phyloP scores from a whole-genome alignment of 208 protist species.

The Crithidia bombi region DNA sequence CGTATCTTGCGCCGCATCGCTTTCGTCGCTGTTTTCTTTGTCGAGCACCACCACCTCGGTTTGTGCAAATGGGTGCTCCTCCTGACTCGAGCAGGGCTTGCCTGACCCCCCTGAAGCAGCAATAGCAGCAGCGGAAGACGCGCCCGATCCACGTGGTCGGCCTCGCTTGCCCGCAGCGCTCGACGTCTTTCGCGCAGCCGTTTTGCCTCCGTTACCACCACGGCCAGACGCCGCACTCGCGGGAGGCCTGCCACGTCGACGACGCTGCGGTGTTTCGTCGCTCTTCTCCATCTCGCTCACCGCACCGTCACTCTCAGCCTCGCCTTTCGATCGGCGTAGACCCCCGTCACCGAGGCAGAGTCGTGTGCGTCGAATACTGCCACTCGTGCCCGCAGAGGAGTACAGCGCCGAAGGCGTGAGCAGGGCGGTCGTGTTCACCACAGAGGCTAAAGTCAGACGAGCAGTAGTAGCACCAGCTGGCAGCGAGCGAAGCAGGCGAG shows the following conservation, averaged over 20 bases:
- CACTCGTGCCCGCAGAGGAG: neutral
- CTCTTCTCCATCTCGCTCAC: neutral
- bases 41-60: neutral
- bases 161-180: neutral
- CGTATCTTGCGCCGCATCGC: constrained; percentile 12
- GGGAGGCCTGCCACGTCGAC: constrained; percentile 9
- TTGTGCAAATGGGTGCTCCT: neutral
- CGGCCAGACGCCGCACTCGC: too few species aligned
- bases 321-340: neutral
- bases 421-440: neutral
- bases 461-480: neutral
- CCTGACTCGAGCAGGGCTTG: neutral
- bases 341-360: neutral
- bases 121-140: neutral
- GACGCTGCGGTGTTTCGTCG: neutral
- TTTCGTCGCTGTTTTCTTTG: constrained; percentile 6
- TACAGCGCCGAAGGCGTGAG: neutral
- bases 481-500: too few species aligned
- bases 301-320: neutral
- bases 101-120: neutral
- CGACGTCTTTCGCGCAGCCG: neutral
- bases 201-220: neutral
- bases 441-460: neutral
- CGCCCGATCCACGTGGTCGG: neutral
- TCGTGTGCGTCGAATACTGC: neutral